A percentile compares a stretch with the other conserved stretches of the same genome.
Conservation (phyloP, 2,329 filamentous ascomycete genomes). For the Fusarium sp. region DNA sequence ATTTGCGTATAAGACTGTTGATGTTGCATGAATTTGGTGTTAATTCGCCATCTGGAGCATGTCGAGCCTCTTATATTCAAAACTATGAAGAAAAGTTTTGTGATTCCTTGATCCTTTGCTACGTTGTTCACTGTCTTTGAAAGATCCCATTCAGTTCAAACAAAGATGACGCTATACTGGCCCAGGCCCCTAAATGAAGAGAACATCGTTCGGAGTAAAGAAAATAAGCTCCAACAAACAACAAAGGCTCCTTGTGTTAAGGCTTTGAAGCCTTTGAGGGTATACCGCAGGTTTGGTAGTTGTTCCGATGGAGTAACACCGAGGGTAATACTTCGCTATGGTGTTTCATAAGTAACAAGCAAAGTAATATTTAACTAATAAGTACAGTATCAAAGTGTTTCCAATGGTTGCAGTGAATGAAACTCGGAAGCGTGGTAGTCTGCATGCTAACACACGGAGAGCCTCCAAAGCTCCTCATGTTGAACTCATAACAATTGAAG, state of each 20-base stretch:
- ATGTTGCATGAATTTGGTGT: not conserved
- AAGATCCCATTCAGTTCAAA: not conserved
- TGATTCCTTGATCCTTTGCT: not conserved
- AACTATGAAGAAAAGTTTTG: not conserved
- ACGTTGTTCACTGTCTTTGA: not conserved
- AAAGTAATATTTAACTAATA: not conserved
- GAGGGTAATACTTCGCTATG: not conserved
- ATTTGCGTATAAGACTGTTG: not conserved
- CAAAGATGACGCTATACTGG: not conserved
- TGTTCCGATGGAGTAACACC: too few relatives aligned
- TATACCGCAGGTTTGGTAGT: not conserved
- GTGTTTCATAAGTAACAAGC: not conserved
- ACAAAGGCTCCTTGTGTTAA: not conserved
- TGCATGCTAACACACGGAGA: not conserved
- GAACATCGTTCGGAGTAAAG: not conserved
- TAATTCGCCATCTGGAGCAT: not conserved
- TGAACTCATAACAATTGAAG: not conserved
- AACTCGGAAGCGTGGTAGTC: not conserved
- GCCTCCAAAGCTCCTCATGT: not conserved
- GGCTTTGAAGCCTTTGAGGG: not conserved
- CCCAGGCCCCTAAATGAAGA: not conserved
- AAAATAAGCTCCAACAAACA: not conserved
- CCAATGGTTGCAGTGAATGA: not conserved
- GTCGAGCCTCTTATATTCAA: not conserved
- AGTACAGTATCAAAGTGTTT: not conserved